phyloP scores from a whole-genome alignment of 73 alveolate genomes.

The Breviolum minutum region DNA sequence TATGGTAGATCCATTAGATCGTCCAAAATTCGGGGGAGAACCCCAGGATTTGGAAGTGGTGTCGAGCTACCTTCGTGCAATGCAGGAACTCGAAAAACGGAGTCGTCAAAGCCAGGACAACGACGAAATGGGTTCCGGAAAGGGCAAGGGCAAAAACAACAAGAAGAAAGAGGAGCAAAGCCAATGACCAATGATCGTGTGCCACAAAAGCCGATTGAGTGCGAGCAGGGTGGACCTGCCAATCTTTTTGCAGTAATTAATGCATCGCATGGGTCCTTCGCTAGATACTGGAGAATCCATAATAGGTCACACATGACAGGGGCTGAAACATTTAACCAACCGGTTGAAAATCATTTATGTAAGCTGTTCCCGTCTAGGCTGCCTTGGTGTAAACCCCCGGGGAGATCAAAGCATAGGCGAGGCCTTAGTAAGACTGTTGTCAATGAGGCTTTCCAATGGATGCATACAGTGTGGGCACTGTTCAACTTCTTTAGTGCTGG shows the following conservation, averaged over 20 bases:
- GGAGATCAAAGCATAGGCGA: not conserved
- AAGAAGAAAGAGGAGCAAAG: not conserved
- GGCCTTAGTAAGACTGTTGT: not conserved
- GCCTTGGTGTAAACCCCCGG: not conserved
- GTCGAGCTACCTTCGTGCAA: not conserved
- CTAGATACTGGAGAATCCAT: not conserved
- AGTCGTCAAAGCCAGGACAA: not conserved
- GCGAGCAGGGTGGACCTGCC: not conserved
- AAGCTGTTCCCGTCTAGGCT: conserved; percentile 45
- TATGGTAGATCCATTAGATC: not conserved
- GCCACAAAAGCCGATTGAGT: not conserved
- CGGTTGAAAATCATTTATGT: not conserved
- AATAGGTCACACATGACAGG: not conserved
- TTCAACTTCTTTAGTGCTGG: not conserved
- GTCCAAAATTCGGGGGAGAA: conserved; percentile 24
- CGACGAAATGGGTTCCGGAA: not conserved
- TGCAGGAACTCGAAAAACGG: not conserved
- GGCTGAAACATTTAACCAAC: not conserved
- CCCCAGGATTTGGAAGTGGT: conserved; percentile 20
- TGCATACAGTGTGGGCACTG: not conserved
- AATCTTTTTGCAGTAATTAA: not conserved
- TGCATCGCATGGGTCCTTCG: not conserved
- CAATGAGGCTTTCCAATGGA: conserved; percentile 1
- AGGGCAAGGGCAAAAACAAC: not conserved
- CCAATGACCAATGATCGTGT: not conserved